Evolutionary conservation across 2,329 filamentous ascomycete genomes (phyloP).

Genomic region (Hypoxylon sp.): DNA sequence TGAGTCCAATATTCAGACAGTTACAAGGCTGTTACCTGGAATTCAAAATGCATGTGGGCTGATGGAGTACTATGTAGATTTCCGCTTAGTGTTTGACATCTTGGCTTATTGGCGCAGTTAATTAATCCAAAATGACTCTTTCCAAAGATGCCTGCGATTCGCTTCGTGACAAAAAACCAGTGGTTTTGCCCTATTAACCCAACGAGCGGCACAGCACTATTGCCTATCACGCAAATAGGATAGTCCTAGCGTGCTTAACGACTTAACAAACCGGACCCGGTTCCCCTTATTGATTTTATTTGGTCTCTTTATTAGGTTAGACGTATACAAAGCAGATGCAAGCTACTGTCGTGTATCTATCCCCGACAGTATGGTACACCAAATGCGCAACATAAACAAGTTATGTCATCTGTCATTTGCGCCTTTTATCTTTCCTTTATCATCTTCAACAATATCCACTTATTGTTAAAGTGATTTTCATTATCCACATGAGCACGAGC

Average conservation of each 20-base stretch:
- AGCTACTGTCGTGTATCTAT: conserved; percentile 5
- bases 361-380: conserved; percentile 23
- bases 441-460: conserved; percentile 29
- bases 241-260: conserved; percentile 8
- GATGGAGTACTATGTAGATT: conserved; percentile 1
- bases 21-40: conserved; percentile 4
- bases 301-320: conserved; percentile 3
- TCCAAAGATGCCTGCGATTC: conserved; percentile 14
- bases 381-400: conserved; percentile 23
- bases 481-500: conserved; percentile 26
- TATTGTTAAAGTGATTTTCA: conserved; percentile 10
- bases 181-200: conserved; percentile 21
- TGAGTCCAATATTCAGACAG: neutral
- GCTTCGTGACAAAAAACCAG: conserved; percentile 28
- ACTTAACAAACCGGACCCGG: conserved; percentile 1
- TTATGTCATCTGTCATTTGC: conserved; percentile 26
- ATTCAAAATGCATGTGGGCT: conserved; percentile 6
- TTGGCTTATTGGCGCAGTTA: conserved; percentile 27
- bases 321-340: conserved; percentile 7
- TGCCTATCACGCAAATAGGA: conserved; percentile 11
- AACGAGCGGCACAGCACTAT: conserved; percentile 20
- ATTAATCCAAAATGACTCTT: conserved; percentile 32
- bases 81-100: conserved; percentile 13
- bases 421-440: conserved; percentile 18
- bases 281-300: conserved; percentile 19